Base-by-base conservation (phyloP, 2,329 filamentous ascomycete genomes). In the Colletotrichum zoysiae region DNA sequence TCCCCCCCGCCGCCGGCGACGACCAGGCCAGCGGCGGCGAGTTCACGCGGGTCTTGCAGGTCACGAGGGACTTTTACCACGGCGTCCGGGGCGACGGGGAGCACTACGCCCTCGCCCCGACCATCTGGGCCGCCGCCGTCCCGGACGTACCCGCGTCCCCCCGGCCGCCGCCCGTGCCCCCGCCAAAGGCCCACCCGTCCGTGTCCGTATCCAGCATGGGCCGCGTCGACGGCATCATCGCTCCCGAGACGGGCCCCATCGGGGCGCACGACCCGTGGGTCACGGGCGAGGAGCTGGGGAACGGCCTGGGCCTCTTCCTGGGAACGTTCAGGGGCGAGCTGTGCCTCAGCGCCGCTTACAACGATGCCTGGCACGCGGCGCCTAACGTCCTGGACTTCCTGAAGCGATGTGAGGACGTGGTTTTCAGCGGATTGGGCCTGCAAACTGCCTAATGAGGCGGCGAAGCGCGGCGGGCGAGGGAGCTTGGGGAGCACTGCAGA, bases 241-340 rank as follows among this genome's bases (percentile, higher is more conserved):
- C 65, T 0, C 76, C 77, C 0, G 73, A 69, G 3, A 74, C 74
- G 2, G 81, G 79, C 0, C 33, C 50, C 0, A 76, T 85, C 1
- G 75, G 78, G 14, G 70, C 81, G 0, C 59, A 77, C 2, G 74
- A 81, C 16, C 82, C 83, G 0, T 85, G 84, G 83, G 83, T 85
- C 0, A 84, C 83, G 0, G 84, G 83, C 0, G 84, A 86, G 66
- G 84, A 85, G 67, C 75, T 85, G 2, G 78, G 82, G 0, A 85
- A 75, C 35, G 78, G 80, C 0, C 23, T 81, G 18, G 81, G 76
- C 0, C n/a, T 85, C n/a, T 85, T 83, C 48, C 70, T 85, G 23
- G 82, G 80, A 0, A 84, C 80, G 0, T 85, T 79, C 65, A 75
- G 77, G 5, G 81, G 79, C 0, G 70, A 74, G 44, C n/a, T 85